phyloP scores from a whole-genome alignment of 768 basidiomycete genomes.

The Tulasnella sp. region DNA sequence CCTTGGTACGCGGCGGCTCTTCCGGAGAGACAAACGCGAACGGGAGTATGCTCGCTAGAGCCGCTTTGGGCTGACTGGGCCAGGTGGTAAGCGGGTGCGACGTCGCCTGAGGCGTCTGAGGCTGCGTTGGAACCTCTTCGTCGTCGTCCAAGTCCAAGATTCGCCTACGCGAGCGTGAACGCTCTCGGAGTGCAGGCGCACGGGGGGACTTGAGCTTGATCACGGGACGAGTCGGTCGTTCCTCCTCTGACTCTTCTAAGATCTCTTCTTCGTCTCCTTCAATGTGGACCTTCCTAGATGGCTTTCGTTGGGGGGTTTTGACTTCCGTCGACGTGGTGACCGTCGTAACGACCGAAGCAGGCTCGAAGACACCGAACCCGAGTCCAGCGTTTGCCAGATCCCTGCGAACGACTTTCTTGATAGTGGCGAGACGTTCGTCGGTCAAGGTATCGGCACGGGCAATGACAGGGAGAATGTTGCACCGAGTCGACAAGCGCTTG shows the following conservation, averaged over 20 bases:
- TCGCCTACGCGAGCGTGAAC: slow-evolving; percentile 13
- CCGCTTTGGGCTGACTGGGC: slow-evolving; percentile 39
- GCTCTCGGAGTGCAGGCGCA: slow-evolving; percentile 42
- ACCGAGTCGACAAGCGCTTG: slow-evolving; percentile 56
- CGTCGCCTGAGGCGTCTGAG: slow-evolving; percentile 33
- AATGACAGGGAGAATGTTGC: slow-evolving; percentile 73
- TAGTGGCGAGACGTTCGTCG: slow-evolving; percentile 54
- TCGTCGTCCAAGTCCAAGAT: slow-evolving; percentile 15
- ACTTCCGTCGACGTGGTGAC: slow-evolving; percentile 3
- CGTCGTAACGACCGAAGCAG: slow-evolving; percentile 33
- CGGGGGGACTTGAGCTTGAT: slow-evolving; percentile 52
- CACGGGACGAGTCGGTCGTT: slow-evolving; percentile 40
- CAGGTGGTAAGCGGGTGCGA: slow-evolving; percentile 26
- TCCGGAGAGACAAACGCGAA: slow-evolving; percentile 77
- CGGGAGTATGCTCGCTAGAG: slow-evolving; percentile 50
- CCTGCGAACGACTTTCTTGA: slow-evolving; percentile 61
- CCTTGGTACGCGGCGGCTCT: slow-evolving; percentile 20
- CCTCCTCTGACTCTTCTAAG: slow-evolving; percentile 22
- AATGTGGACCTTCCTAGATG: neutral
- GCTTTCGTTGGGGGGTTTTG: neutral
- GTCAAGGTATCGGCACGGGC: slow-evolving; percentile 75
- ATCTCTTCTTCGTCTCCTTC: neutral
- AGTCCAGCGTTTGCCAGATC: slow-evolving; percentile 56
- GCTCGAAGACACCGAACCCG: slow-evolving; percentile 66
- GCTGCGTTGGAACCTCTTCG: neutral